Conservation (phyloP, 495 filamentous ascomycete species). For the Xeromyces bisporus region DNA sequence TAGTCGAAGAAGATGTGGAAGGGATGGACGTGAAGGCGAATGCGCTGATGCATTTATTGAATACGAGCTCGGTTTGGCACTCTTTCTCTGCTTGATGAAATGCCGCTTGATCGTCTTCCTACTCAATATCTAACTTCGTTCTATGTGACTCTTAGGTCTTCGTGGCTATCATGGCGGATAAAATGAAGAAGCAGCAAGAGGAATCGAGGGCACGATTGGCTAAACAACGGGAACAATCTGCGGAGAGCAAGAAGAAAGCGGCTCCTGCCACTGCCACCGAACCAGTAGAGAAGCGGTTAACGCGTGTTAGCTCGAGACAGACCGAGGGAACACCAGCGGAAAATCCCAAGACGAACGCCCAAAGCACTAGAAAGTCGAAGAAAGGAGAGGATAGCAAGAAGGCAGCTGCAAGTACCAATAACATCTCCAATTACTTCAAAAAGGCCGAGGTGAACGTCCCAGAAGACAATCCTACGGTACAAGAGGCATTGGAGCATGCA, state of each 20-base stretch:
- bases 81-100: constrained; percentile 1
- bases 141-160: constrained; percentile 17
- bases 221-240: constrained; percentile 19
- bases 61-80: constrained; percentile 33
- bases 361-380: constrained; percentile 6
- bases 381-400: constrained; percentile 17
- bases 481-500: constrained; percentile 37
- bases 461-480: constrained; percentile 32
- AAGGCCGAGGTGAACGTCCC: constrained; percentile 38
- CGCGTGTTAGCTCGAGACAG: constrained; percentile 18
- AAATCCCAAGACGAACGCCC: constrained; percentile 3
- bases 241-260: constrained; percentile 7
- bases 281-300: constrained; percentile 11
- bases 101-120: not conserved
- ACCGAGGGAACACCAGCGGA: constrained; percentile 12
- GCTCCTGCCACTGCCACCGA: constrained; percentile 3
- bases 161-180: constrained; percentile 40
- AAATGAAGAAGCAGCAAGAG: constrained; percentile 46
- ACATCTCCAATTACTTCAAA: constrained; percentile 40
- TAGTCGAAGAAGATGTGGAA: constrained; percentile 13
- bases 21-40: constrained; percentile 26
- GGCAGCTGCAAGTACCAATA: constrained; percentile 14
- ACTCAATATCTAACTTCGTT: not conserved
- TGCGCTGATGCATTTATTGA: constrained; percentile 26
- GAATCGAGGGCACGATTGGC: constrained; percentile 32